These are phyloP conservation scores for Pseudogymnoascus sp. DNA, from an alignment of 2,329 filamentous ascomycete species.

Conservation along the genomic window DNA sequence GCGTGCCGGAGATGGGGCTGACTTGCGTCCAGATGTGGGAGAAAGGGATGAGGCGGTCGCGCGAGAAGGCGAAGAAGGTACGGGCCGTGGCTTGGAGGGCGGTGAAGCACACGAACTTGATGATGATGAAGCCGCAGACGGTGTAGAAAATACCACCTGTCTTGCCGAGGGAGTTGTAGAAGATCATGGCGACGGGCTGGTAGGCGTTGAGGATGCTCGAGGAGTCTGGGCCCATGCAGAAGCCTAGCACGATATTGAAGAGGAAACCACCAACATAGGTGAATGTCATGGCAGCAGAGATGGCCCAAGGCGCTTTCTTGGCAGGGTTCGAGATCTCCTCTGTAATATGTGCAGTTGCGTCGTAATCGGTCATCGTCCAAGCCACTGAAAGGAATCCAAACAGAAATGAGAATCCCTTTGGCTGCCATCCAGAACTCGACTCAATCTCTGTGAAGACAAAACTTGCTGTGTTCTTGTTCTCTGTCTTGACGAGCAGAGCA, in stretches of 20 bases:
- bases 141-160: conserved; percentile 45
- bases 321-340: conserved; percentile 45
- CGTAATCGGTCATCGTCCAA: conserved; percentile 54
- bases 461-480: conserved; percentile 41
- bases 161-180: conserved; percentile 48
- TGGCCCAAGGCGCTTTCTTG: conserved; percentile 46
- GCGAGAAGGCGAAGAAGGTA: conserved; percentile 47
- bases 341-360: conserved; percentile 38
- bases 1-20: conserved; percentile 40
- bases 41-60: conserved; percentile 41
- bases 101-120: conserved; percentile 51
- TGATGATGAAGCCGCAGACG: conserved; percentile 47
- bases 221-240: conserved; percentile 41
- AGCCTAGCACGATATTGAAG: conserved; percentile 50
- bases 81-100: conserved; percentile 45
- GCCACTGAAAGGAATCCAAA: conserved; percentile 52
- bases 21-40: conserved; percentile 42
- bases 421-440: conserved; percentile 44
- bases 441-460: conserved; percentile 49
- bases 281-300: conserved; percentile 46
- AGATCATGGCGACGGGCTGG: conserved; percentile 50
- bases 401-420: conserved; percentile 47
- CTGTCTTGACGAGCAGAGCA: conserved; percentile 41
- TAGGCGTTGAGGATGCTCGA: conserved; percentile 35
- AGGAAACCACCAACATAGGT: conserved; percentile 48